phyloP scores from a whole-genome alignment of 1,284 basidiomycete species.

The Athelia psychrophila region DNA sequence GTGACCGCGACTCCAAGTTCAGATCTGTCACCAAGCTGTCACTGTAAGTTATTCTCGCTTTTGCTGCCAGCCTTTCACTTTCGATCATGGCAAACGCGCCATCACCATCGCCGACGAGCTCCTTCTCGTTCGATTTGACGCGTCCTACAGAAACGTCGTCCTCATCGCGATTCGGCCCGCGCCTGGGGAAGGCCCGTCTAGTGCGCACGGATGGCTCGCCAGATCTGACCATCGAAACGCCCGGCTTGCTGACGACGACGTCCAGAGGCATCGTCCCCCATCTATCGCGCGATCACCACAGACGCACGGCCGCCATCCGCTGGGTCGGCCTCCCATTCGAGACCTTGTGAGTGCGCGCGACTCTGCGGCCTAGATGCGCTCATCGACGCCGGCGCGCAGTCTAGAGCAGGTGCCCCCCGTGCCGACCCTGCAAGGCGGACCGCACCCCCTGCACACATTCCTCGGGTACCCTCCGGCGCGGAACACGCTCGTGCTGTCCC shows the following conservation, averaged over 20 bases:
- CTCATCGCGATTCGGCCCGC: conserved; percentile 20
- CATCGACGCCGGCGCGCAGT: conserved; percentile 30
- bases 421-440: conserved; percentile 49
- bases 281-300: conserved; percentile 62
- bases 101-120: too few species aligned
- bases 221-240: conserved; percentile 48
- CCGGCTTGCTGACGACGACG: conserved; percentile 57
- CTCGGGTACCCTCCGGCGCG: conserved; percentile 47
- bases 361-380: neutral
- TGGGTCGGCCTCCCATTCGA: conserved; percentile 76
- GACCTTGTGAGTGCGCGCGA: conserved; percentile 81
- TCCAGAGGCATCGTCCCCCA: conserved; percentile 75
- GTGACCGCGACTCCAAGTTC: too few species aligned
- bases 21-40: too few species aligned
- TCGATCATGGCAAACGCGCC: neutral
- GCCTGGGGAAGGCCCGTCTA: conserved; percentile 22
- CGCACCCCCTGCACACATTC: conserved; percentile 54
- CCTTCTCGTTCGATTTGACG: too few species aligned
- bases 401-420: conserved; percentile 60
- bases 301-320: conserved; percentile 43
- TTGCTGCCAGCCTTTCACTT: too few species aligned
- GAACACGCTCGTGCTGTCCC: conserved; percentile 57
- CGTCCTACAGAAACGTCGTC: neutral
- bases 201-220: conserved; percentile 10
- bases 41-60: too few species aligned